Conservation (phyloP, 306 rosid genomes). For the Citrullus mucosospermus region DNA sequence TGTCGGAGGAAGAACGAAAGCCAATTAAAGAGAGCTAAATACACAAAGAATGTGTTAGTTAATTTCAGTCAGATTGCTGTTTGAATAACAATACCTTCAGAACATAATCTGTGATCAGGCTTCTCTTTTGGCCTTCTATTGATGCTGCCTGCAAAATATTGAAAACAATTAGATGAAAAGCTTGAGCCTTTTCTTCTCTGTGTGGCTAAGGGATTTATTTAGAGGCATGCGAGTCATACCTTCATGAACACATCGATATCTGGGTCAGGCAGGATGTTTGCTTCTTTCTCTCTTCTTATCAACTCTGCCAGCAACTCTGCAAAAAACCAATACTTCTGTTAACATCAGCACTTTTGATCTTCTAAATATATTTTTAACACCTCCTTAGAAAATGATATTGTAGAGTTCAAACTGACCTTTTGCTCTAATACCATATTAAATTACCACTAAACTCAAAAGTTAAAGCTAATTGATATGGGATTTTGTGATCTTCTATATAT, state of each 20-base stretch:
- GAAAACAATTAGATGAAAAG: background rate
- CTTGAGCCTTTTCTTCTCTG: background rate
- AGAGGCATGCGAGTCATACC: background rate
- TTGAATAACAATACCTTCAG: background rate
- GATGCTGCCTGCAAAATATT: conserved; percentile 6
- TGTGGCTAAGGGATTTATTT: background rate
- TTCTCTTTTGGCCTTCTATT: conserved; percentile 9
- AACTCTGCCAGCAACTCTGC: conserved; percentile 30
- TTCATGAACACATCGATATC: conserved; percentile 31
- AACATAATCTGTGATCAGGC: conserved; percentile 10
- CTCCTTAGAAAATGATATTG: background rate
- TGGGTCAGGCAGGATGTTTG: conserved; percentile 31
- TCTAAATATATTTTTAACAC: background rate
- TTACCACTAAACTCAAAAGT: background rate
- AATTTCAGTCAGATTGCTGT: background rate
- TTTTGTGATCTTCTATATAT: background rate
- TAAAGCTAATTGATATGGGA: background rate
- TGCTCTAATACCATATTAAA: background rate
- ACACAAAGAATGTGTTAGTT: background rate
- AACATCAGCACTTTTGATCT: background rate
- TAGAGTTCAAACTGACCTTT: background rate
- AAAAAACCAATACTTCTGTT: background rate
- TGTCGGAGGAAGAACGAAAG: background rate
- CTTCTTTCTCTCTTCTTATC: conserved; percentile 33
- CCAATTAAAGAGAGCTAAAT: background rate